Base-by-base conservation (phyloP, 2,329 filamentous ascomycete species). In the Fusarium sp. region DNA sequence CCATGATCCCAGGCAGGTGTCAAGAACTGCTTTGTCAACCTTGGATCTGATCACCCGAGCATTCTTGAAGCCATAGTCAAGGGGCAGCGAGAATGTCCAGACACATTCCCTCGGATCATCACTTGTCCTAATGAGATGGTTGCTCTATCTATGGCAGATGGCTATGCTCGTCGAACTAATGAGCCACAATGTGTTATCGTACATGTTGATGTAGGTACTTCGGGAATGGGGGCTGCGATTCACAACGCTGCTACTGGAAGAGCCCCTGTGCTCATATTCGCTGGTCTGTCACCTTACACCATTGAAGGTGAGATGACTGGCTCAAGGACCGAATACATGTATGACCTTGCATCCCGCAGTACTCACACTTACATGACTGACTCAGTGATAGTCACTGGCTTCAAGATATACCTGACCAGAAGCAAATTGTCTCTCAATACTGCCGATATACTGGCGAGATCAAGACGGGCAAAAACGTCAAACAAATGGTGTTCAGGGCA, bases 1-100 rank as follows among this genome's bases (percentile, higher is more conserved):
- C 28, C 13, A 10, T 31, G 10, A 10, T 13, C 10, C 28, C 28
- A 65, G 6, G 82, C 83, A 7, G 84, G 84, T 42, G 80, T 86
- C 49, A 82, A 79, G 33, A 80, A 85, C 77, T 80, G 84, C 58
- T 87, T 87, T 51, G 84, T 85, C 44, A 86, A 87, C 59, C 73
- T 86, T 9, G 84, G 84, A n/a, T 85, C 83, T 3, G 84, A 87
- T 56, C 84, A 79, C 14, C 77, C 77, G 3, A 71, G 72, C 8
- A 73, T 79, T 24, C 38, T 79, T 1, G 69, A 72, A 31, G 74
- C 76, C 0, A 77, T 79, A 31, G 68, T 72, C 5, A 76, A 72
- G 24, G 62, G 67, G 9, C 59, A 75, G 8, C 64, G 60, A 7
- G 68, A 77, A 33, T 46, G 66, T 19, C 34, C 31, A 0, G 39